Conservation (phyloP, 75 land plant species). For the Picea glauca region DNA sequence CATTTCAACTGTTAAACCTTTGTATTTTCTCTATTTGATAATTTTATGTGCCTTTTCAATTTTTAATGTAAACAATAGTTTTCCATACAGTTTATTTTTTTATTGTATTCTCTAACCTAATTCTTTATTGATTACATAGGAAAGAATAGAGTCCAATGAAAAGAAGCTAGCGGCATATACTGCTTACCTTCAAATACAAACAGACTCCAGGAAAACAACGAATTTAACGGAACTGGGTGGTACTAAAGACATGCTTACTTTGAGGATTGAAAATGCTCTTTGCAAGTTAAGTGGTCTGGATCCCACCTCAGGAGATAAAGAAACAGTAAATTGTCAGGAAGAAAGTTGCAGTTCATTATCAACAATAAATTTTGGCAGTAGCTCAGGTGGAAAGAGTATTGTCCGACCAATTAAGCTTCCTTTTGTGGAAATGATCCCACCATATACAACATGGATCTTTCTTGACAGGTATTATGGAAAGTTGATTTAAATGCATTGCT, state of each 20-base stretch:
- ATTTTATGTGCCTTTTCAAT: not conserved
- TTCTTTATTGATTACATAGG: conserved; percentile 29
- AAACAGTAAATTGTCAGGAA: conserved; percentile 31
- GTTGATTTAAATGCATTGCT: not conserved
- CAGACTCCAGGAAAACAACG: conserved; percentile 14
- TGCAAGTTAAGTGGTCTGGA: conserved; percentile 34
- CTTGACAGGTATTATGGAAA: conserved; percentile 52
- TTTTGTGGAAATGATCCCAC: conserved; percentile 66
- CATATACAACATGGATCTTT: conserved; percentile 95
- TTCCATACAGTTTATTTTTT: not conserved
- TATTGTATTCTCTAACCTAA: not conserved
- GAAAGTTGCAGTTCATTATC: conserved; percentile 22
- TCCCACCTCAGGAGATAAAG: conserved; percentile 39
- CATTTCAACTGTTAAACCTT: not conserved
- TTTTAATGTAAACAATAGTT: not conserved
- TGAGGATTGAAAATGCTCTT: conserved; percentile 33
- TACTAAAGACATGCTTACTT: conserved; percentile 30
- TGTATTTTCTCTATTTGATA: not conserved
- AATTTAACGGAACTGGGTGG: conserved; percentile 2
- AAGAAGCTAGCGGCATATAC: conserved; percentile 30
- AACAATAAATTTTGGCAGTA: conserved; percentile 21
- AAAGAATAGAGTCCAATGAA: conserved; percentile 46
- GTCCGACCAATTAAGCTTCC: conserved; percentile 56
- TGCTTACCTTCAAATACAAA: conserved; percentile 15
- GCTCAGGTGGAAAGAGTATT: conserved; percentile 25